Evolutionary conservation across 2,329 filamentous ascomycete species (phyloP).

Genomic region (Hypomyces perniciosus): DNA sequence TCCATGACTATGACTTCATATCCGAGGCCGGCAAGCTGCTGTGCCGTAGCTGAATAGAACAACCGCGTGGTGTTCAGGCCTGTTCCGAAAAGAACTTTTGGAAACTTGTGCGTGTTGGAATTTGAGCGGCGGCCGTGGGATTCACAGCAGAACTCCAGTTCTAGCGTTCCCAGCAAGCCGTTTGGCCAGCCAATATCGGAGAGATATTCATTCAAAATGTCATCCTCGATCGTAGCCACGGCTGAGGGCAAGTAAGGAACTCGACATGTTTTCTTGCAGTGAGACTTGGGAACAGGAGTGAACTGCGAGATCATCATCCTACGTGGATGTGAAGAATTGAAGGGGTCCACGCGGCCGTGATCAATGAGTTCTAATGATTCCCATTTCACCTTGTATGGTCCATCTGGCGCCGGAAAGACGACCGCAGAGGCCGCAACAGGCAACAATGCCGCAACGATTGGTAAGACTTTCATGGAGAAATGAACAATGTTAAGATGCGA

Average conservation of each 20-base stretch:
- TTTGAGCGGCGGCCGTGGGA: not conserved
- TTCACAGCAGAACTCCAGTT: constrained; percentile 20
- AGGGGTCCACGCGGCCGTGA: constrained; percentile 30
- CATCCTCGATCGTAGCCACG: constrained; percentile 17
- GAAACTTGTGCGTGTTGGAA: constrained; percentile 6
- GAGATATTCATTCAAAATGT: constrained; percentile 15
- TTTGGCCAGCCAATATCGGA: constrained; percentile 15
- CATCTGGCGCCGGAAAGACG: constrained; percentile 8
- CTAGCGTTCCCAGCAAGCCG: constrained; percentile 13
- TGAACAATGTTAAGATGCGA: not conserved
- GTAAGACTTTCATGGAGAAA: not conserved
- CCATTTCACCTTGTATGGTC: constrained; percentile 14
- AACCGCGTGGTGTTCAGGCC: constrained; percentile 23
- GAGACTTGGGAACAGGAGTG: constrained; percentile 13
- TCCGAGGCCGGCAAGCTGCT: constrained; percentile 34
- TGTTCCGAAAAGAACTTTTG: constrained; percentile 15
- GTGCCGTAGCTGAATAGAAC: constrained; percentile 34
- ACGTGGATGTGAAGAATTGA: constrained; percentile 18
- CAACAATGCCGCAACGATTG: not conserved
- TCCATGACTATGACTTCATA: constrained; percentile 38
- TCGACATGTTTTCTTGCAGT: constrained; percentile 16
- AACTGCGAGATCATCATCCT: constrained; percentile 21
- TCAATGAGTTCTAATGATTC: constrained; percentile 21
- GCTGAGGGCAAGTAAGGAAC: constrained; percentile 19
- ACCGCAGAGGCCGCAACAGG: not conserved